Evolutionary conservation across 1,284 basidiomycete species (phyloP).

Genomic region (Mrakiaceae sp.): DNA sequence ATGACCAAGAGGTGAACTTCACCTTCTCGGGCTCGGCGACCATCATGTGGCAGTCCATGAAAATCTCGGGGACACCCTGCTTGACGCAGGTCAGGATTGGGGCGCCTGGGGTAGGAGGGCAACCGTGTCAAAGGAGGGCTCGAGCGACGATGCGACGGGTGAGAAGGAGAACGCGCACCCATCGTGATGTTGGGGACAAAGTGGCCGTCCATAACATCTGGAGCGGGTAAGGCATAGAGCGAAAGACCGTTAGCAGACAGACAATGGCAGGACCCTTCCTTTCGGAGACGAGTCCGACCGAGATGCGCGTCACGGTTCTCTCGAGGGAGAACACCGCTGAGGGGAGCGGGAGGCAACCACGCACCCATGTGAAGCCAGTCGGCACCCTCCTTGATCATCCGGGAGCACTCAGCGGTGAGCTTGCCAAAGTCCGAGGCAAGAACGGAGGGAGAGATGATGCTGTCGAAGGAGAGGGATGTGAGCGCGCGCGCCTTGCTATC

Average conservation of each 20-base stretch:
- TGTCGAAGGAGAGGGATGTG: neutral
- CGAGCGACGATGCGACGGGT: too few relatives aligned
- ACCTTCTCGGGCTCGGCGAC: conserved; percentile 86
- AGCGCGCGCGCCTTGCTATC: neutral
- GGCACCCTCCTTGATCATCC: conserved; percentile 83
- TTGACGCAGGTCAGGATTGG: conserved; percentile 80
- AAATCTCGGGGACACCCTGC: conserved; percentile 83
- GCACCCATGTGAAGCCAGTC: conserved; percentile 95
- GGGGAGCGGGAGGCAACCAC: conserved; percentile 25
- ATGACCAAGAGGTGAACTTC: conserved; percentile 18
- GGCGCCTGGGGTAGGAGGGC: conserved; percentile 47
- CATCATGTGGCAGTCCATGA: conserved; percentile 99
- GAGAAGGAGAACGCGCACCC: conserved; percentile 42
- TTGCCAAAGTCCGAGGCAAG: conserved; percentile 92
- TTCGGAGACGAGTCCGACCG: neutral
- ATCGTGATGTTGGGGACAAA: conserved; percentile 98
- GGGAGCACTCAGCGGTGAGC: conserved; percentile 77
- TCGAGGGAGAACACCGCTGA: neutral
- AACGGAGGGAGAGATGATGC: conserved; percentile 78
- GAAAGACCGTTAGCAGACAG: neutral
- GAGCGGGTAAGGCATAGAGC: neutral
- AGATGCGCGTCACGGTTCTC: neutral
- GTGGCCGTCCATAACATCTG: conserved; percentile 96
- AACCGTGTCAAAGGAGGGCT: too few relatives aligned
- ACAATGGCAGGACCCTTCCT: neutral